Evolutionary conservation across 2,329 filamentous ascomycete genomes (phyloP).

Genomic region (Lachnellula hyalina): DNA sequence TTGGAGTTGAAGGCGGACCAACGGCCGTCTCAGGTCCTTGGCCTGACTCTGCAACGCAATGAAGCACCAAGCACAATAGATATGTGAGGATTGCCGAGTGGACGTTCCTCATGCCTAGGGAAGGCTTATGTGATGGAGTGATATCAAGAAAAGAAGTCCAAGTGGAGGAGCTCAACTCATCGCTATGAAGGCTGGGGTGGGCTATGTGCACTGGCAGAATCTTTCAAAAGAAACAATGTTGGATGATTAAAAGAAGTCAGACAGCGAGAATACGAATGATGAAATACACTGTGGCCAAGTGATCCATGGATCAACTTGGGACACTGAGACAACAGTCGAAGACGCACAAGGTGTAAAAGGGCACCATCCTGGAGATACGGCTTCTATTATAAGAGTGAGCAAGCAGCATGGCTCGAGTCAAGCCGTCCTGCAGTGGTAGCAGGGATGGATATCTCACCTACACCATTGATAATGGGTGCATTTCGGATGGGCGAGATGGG

Average conservation of each 20-base stretch:
- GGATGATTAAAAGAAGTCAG: slow-evolving; percentile 18
- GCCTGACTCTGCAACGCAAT: slow-evolving; percentile 3
- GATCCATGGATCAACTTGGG: slow-evolving; percentile 22
- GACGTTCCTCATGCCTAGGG: slow-evolving; percentile 17
- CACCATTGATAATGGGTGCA: slow-evolving; percentile 1
- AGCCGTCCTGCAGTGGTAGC: slow-evolving; percentile 20
- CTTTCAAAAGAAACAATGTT: slow-evolving; percentile 11
- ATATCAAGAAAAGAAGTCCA: slow-evolving; percentile 9
- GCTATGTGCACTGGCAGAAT: slow-evolving; percentile 15
- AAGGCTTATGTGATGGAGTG: slow-evolving; percentile 3
- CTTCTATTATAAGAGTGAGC: slow-evolving; percentile 18
- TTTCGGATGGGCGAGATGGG: slow-evolving; percentile 2
- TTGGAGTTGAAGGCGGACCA: not conserved
- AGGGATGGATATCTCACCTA: not conserved
- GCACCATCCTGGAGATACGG: slow-evolving; percentile 12
- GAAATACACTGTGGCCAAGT: slow-evolving; percentile 15
- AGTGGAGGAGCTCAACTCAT: slow-evolving; percentile 24
- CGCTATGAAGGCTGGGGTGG: slow-evolving; percentile 7
- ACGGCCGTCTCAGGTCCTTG: not conserved
- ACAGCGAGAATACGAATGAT: slow-evolving; percentile 11
- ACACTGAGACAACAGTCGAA: slow-evolving; percentile 17
- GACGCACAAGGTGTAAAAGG: slow-evolving; percentile 15
- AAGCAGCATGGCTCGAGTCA: slow-evolving; percentile 12
- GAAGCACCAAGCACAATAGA: slow-evolving; percentile 11
- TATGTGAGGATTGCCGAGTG: slow-evolving; percentile 12